Conservation (phyloP, 371 early-diverging fungal species). For the Chytridium lagenaria region DNA sequence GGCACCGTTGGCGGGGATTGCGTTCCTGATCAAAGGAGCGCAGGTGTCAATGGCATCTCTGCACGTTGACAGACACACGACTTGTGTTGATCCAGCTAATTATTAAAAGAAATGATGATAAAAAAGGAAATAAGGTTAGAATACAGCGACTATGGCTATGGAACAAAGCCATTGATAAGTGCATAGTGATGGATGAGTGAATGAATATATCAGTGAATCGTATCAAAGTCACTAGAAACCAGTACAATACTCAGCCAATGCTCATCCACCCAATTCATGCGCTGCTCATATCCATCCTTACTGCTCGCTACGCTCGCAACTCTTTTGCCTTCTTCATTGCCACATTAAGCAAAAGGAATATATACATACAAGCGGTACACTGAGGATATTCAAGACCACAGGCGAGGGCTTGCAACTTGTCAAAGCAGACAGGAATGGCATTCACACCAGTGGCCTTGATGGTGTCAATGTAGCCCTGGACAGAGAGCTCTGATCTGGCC, state of each 20-base stretch:
- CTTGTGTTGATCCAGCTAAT: neutral
- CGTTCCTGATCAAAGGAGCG: neutral
- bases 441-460: neutral
- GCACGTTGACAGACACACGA: conserved; percentile 13
- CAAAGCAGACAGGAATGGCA: conserved; percentile 6
- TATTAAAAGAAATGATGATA: neutral
- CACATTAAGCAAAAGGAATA: too few relatives aligned
- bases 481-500: neutral
- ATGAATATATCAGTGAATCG: too few relatives aligned
- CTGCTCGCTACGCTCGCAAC: too few relatives aligned
- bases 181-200: too few relatives aligned
- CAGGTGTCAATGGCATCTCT: conserved; percentile 5
- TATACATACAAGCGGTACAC: conserved; percentile 6
- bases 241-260: too few relatives aligned
- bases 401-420: conserved; percentile 2
- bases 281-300: too few relatives aligned
- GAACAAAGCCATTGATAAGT: too few relatives aligned
- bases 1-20: neutral
- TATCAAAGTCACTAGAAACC: too few relatives aligned
- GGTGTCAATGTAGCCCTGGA: neutral
- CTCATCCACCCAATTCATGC: too few relatives aligned
- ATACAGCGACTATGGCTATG: too few relatives aligned
- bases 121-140: too few relatives aligned
- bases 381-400: conserved; percentile 9
- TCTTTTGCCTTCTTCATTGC: too few relatives aligned